These are phyloP conservation scores for Salvia rosmarinus DNA, from an alignment of 257 asterid genomes.

Conservation along the genomic window DNA sequence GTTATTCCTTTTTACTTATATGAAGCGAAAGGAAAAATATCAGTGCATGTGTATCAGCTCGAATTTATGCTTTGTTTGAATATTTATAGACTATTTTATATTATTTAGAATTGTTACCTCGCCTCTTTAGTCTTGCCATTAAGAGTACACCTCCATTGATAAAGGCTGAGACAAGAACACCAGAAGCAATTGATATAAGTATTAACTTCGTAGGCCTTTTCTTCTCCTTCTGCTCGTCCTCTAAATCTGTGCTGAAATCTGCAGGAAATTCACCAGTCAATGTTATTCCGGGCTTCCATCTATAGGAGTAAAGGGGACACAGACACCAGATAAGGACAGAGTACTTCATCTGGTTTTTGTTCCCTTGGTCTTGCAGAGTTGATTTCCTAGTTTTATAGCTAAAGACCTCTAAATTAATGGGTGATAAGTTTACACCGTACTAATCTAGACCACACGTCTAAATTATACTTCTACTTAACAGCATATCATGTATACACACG, in stretches of 20 bases:
- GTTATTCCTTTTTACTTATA: slow-evolving; percentile 17
- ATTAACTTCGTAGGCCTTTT: slow-evolving; percentile 14
- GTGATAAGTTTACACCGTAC: no score
- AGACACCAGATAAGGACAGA: no score
- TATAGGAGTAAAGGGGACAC: no score
- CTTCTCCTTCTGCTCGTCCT: background rate
- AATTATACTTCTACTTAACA: no score
- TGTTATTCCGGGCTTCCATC: no score
- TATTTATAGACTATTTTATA: background rate
- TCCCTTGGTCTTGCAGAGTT: no score
- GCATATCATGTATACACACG: no score
- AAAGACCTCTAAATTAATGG: no score
- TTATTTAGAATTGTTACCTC: slow-evolving; percentile 9
- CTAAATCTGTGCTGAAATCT: background rate
- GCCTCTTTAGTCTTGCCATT: slow-evolving; percentile 18
- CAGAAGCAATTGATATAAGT: slow-evolving; percentile 22
- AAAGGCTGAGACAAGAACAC: slow-evolving; percentile 24
- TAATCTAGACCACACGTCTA: no score
- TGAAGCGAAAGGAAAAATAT: background rate
- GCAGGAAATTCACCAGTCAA: background rate
- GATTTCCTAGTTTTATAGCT: no score
- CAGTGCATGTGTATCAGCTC: background rate
- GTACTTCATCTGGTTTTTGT: no score
- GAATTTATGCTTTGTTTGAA: background rate
- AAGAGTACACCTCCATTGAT: slow-evolving; percentile 9